Evolutionary conservation across 2,329 filamentous ascomycete genomes (phyloP), one percentile per base, ranked within the genome.

Genomic region (Seiridium cupressi): DNA sequence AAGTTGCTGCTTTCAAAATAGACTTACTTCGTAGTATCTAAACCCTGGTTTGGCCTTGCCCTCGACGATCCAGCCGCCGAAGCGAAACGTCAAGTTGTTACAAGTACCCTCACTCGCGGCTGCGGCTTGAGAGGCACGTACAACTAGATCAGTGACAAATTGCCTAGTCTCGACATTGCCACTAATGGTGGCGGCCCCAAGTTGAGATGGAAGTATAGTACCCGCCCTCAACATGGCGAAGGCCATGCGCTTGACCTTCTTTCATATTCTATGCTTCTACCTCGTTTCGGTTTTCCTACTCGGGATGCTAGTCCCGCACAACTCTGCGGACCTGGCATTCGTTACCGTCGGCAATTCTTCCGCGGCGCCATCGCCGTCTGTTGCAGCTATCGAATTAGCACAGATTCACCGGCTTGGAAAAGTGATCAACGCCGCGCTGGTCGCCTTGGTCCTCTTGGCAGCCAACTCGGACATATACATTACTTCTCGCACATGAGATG

Each of bases 381-480:
- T 82, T 35, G 73, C 82, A 36, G 81, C 83, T 4, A 86, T 86
- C 83, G 75, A 80, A 57, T 72, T 79, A 7, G 71, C 86, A 7
- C 69, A 75, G 1, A 83, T 87, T 60, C 69, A 69, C 0, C 70
- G 80, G 1, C 70, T 87, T 3, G 83, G 84, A 5, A 76, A 84
- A 65, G 79, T 88, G 44, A 81, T 86, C 70, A 87, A 87, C 67
- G 84, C 82, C 4, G 75, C 86, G 64, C 75, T 88, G 38, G 76
- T 86, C 44, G 81, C 79, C 1, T 80, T 82, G 5, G 80, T 82
- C 3, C 84, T 86, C 64, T 82, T 78, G 44, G 83, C 84, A 2
- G 84, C 83, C 2, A 86, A 86, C 70, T 82, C 79, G 49, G 83
- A 84, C 65, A 77, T 84, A 60, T 87, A 84, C 70, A 82, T 79